Base-by-base conservation (phyloP, 768 basidiomycete genomes). In the Podaxis mareebaensis region DNA sequence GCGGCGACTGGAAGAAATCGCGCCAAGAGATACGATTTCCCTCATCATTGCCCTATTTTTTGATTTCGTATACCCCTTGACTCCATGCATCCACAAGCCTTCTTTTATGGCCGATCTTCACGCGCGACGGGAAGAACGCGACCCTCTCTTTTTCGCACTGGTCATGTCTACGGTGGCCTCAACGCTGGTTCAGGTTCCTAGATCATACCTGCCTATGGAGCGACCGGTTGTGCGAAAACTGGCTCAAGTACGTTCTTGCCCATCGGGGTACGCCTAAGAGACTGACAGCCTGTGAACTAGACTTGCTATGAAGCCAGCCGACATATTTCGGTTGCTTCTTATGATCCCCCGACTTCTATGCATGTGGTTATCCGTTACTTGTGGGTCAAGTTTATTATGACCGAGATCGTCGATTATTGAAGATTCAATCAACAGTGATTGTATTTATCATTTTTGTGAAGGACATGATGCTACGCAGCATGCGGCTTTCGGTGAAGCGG, bases 91-190 rank as follows among this genome's bases (percentile, higher is more conserved):
- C 49, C 95, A 97, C 77, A 91, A 91, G 71, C 93, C 93, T 28
- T 92, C 91, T 1, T 95, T 95, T 73, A 89, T 94, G 86, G 89
- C 91, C n/a, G 95, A 95, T 76, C 79, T 97, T 33, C 86, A 89
- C 66, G 79, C 86, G 0, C 85, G 85, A 48, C 76, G 92, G 63
- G 95, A 96, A 76, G 93, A 95, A 71, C 84, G 86, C 20, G 92
- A 96, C 69, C 93, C 93, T 28, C 84, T 96, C 42, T 96, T 95
- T 79, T 95, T 93, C 69, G 89, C 93, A 4, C 77, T 96, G 30
- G 91, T 97, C 66, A 91, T 95, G 88, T 91, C 89, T 13, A 92
- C 92, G 10, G 85, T 95, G 17, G 92, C 93, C 3, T 89, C 89
- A 15, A 96, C 95, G 0, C 80, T 96, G 11, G 91, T 94, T 3